phyloP scores from a whole-genome alignment of 2,329 filamentous ascomycete species.

The Berkeleyomyces rouxiae region DNA sequence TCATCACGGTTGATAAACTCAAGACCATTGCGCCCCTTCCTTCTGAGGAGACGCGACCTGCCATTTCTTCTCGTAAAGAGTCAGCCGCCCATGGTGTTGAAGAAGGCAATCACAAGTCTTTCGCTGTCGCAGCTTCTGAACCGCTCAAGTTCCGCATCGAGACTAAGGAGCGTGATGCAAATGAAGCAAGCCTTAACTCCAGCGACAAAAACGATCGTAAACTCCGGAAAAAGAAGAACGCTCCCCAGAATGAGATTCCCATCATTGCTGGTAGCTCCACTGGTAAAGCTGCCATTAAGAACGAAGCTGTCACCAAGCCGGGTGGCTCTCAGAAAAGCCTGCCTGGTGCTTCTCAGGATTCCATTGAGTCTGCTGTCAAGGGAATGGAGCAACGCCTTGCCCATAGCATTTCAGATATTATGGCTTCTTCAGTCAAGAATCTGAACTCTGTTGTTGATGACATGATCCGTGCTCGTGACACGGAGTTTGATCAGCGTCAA shows the following conservation, averaged over 20 bases:
- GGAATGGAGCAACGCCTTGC: slow-evolving; percentile 36
- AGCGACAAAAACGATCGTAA: slow-evolving; percentile 47
- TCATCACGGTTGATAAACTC: slow-evolving; percentile 60
- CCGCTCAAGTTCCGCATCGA: slow-evolving; percentile 27
- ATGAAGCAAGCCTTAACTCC: slow-evolving; percentile 14
- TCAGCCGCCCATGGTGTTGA: slow-evolving; percentile 16
- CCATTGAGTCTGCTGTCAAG: slow-evolving; percentile 36
- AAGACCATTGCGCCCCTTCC: slow-evolving; percentile 33
- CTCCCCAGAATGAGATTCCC: slow-evolving; percentile 29
- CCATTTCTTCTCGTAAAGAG: slow-evolving; percentile 24
- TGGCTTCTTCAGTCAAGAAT: slow-evolving; percentile 42
- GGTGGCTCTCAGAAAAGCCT: slow-evolving; percentile 12
- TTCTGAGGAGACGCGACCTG: slow-evolving; percentile 25
- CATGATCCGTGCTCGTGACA: slow-evolving; percentile 39
- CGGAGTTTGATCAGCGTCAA: slow-evolving; percentile 36
- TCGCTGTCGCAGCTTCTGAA: slow-evolving; percentile 15
- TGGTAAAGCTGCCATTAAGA: slow-evolving; percentile 16
- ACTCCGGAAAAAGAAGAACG: slow-evolving; percentile 48
- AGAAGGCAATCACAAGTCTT: background rate
- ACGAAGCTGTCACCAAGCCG: slow-evolving; percentile 1
- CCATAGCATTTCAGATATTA: slow-evolving; percentile 30
- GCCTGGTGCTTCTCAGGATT: slow-evolving; percentile 26
- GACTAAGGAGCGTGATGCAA: slow-evolving; percentile 9
- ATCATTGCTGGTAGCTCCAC: slow-evolving; percentile 23
- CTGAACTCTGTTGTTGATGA: slow-evolving; percentile 48